Evolutionary conservation across 441 rosid species (phyloP).

Genomic region (Metrosideros polymorpha): DNA sequence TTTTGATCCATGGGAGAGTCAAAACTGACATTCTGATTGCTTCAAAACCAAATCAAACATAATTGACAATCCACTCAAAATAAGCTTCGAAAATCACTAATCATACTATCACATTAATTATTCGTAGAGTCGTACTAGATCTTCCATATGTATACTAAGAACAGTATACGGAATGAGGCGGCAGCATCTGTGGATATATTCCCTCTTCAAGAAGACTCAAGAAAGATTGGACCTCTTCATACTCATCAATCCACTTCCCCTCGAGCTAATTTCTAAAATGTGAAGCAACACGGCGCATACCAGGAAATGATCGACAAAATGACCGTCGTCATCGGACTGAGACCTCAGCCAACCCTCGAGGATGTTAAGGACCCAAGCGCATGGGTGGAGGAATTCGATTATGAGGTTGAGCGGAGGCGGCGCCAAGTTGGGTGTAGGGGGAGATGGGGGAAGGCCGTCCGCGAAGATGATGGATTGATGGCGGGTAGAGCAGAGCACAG

Average conservation of each 20-base stretch:
- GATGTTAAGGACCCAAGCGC: not conserved
- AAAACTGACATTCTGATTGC: not conserved
- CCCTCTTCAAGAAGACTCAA: not conserved
- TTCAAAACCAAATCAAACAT: not conserved
- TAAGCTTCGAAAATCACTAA: not conserved
- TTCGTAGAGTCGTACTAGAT: not conserved
- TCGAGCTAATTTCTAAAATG: not conserved
- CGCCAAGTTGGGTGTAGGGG: too few relatives aligned
- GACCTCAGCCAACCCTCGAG: not conserved
- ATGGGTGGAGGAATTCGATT: not conserved
- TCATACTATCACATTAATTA: too few relatives aligned
- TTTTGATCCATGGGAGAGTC: not conserved
- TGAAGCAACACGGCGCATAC: not conserved
- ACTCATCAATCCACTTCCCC: not conserved
- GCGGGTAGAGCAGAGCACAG: not conserved
- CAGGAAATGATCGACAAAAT: not conserved
- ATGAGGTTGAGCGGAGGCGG: not conserved
- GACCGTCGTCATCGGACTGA: not conserved
- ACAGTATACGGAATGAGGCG: not conserved
- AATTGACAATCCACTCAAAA: not conserved
- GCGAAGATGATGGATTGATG: not conserved
- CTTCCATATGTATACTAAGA: not conserved
- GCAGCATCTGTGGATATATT: not conserved
- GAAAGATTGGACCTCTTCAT: not conserved
- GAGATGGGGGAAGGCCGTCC: not conserved